These are phyloP conservation scores for Oryza glumipatula DNA, from an alignment of 176 grass and related monocot species.

Conservation along the genomic window DNA sequence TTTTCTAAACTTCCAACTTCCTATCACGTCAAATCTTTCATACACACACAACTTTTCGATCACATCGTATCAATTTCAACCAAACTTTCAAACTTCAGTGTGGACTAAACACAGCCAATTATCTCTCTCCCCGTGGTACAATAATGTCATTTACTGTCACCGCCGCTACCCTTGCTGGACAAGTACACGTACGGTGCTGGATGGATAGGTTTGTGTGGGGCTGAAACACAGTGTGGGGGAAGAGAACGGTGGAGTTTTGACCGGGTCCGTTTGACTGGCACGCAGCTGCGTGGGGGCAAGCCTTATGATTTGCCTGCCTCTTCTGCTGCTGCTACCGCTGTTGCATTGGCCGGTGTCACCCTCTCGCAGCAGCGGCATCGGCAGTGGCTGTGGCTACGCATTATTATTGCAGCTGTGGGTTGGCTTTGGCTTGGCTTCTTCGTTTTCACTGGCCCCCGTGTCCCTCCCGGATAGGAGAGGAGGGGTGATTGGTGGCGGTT, in stretches of 20 bases:
- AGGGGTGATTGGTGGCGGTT: neutral
- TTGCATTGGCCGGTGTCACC: conserved; percentile 40
- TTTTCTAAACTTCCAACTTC: too few species aligned
- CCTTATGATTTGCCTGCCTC: conserved; percentile 55
- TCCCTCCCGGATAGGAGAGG: neutral
- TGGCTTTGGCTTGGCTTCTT: too few species aligned
- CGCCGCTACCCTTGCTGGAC: too few species aligned
- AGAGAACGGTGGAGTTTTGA: conserved; percentile 31
- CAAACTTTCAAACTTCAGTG: too few species aligned
- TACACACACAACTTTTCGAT: too few species aligned
- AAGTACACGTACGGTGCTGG: neutral
- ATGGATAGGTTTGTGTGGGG: neutral
- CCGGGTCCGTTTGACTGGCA: conserved; percentile 42
- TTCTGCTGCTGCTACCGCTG: conserved; percentile 20
- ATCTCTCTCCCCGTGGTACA: neutral
- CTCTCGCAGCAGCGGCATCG: neutral
- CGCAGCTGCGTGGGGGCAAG: conserved; percentile 3
- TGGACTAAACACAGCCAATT: neutral
- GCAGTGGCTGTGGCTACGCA: neutral
- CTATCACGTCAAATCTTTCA: too few species aligned
- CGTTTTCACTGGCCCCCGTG: neutral
- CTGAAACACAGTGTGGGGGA: neutral
- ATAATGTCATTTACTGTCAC: too few species aligned
- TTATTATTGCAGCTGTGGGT: conserved; percentile 37
- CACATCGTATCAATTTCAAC: too few species aligned